Conservation (phyloP, 1,284 basidiomycete species). For the Wallemia ichthyophaga region DNA sequence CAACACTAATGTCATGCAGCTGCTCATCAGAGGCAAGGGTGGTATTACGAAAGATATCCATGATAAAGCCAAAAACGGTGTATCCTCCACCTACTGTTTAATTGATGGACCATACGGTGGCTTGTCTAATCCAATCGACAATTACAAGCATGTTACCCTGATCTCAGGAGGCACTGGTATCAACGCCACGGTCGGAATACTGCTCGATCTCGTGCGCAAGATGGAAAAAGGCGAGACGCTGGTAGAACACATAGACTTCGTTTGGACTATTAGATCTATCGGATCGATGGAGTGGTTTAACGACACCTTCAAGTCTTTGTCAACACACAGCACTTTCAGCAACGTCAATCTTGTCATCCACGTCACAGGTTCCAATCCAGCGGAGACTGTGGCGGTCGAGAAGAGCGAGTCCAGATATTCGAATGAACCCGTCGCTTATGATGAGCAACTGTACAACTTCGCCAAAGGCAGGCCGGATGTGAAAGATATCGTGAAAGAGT, state of each 20-base stretch:
- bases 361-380: neutral
- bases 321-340: neutral
- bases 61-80: neutral
- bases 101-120: constrained; percentile 1
- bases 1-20: neutral
- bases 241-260: neutral
- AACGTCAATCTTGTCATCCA: neutral
- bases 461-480: neutral
- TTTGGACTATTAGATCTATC: neutral
- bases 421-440: neutral
- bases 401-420: neutral
- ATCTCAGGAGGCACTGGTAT: neutral
- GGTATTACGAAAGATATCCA: neutral
- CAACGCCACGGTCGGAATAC: neutral
- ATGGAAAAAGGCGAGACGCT: neutral
- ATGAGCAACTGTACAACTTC: neutral
- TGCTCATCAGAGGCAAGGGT: neutral
- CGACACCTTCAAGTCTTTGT: neutral
- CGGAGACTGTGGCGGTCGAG: neutral
- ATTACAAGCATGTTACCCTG: neutral
- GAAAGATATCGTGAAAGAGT: neutral
- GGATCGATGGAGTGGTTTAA: neutral
- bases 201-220: neutral
- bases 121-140: neutral
- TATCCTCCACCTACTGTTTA: neutral